Evolutionary conservation across 2,329 filamentous ascomycete genomes (phyloP).

Genomic region (Trichoderma pleuroti): DNA sequence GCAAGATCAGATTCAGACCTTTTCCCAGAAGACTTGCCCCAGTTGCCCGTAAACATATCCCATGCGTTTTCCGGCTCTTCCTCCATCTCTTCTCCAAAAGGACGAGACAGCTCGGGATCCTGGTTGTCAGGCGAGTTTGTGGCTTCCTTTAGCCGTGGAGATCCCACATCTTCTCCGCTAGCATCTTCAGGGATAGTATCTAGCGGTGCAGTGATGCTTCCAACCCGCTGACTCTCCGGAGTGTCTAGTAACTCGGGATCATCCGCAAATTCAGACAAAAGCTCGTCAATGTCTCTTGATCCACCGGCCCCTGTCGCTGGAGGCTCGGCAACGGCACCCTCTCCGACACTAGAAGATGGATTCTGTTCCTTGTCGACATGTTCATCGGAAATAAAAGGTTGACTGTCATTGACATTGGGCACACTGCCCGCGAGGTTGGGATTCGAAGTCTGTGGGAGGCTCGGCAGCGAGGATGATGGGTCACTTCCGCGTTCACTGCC

Average conservation of each 20-base stretch:
- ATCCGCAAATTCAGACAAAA: not conserved
- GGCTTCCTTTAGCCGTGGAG: not conserved
- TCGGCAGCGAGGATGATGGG: not conserved
- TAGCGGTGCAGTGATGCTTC: not conserved
- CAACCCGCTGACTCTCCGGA: not conserved
- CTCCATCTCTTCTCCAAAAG: not conserved
- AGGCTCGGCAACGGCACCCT: not conserved
- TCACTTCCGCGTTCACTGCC: constrained; percentile 2
- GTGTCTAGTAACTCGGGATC: not conserved
- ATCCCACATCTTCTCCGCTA: not conserved
- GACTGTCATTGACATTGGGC: not conserved
- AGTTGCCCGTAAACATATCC: constrained; percentile 11
- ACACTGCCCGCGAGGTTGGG: not conserved
- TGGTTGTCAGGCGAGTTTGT: not conserved
- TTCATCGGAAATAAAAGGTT: not conserved
- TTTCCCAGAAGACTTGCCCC: constrained; percentile 33
- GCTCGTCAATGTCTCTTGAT: not conserved
- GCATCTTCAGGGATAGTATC: not conserved
- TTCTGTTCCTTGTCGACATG: not conserved
- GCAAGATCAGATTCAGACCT: constrained; percentile 29
- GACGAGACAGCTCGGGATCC: not conserved
- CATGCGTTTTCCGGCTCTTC: constrained; percentile 19
- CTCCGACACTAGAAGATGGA: not conserved
- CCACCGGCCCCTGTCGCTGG: not conserved
- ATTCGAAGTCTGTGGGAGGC: not conserved